Evolutionary conservation across 768 basidiomycete species (phyloP).

Genomic region (Auriscalpium microsporum): DNA sequence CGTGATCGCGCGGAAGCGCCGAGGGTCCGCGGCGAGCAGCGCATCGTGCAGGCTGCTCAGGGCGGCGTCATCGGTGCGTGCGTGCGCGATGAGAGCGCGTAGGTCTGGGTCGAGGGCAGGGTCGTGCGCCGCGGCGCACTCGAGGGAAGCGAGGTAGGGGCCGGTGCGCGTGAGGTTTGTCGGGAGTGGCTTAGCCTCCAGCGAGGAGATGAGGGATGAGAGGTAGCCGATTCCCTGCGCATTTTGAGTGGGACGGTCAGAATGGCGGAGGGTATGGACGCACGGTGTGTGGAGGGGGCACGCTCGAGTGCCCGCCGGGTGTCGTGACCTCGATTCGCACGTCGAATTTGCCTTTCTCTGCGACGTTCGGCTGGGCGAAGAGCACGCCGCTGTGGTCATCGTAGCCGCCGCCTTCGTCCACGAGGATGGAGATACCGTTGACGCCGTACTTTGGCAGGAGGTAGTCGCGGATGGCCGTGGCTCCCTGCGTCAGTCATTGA

Average conservation of each 20-base stretch:
- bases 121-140: conserved; percentile 35
- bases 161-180: conserved; percentile 22
- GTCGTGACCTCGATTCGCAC: conserved; percentile 34
- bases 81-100: conserved; percentile 19
- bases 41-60: conserved; percentile 23
- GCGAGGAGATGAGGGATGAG: conserved; percentile 15
- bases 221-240: conserved; percentile 45
- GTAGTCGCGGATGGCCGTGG: conserved; percentile 25
- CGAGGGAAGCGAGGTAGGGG: conserved; percentile 26
- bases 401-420: conserved; percentile 37
- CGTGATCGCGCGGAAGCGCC: conserved; percentile 20
- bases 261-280: neutral
- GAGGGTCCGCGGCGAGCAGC: conserved; percentile 16
- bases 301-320: conserved; percentile 47
- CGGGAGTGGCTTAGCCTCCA: conserved; percentile 1
- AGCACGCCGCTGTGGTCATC: conserved; percentile 11
- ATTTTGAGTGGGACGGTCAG: neutral
- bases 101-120: conserved; percentile 25
- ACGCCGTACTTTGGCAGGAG: conserved; percentile 31
- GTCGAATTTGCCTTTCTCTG: conserved; percentile 38
- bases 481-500: neutral
- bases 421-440: conserved; percentile 29
- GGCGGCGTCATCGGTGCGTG: conserved; percentile 17
- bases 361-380: conserved; percentile 19
- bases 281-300: conserved; percentile 45